These are phyloP conservation scores for Castanea crenata DNA, from an alignment of 306 rosid species.

Conservation along the genomic window DNA sequence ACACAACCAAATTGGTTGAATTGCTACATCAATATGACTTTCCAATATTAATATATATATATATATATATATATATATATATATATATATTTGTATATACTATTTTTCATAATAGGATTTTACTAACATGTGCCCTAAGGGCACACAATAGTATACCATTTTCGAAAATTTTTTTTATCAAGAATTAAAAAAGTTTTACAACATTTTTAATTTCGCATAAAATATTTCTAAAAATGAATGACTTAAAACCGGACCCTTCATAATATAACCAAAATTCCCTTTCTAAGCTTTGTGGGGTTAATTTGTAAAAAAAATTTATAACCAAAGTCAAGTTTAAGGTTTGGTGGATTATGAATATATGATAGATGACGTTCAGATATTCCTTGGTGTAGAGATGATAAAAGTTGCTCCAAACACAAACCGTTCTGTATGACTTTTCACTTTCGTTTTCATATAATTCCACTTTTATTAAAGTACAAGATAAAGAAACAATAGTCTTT, in stretches of 20 bases:
- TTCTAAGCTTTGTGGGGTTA: not conserved
- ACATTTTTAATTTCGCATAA: too few species aligned
- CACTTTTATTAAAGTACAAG: slow-evolving; percentile 1
- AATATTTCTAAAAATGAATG: too few species aligned
- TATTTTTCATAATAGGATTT: too few species aligned
- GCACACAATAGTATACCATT: too few species aligned
- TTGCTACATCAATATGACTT: too few species aligned
- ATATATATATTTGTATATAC: too few species aligned
- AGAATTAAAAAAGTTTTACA: too few species aligned
- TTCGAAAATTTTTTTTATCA: too few species aligned
- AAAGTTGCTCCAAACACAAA: not conserved
- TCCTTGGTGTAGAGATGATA: not conserved
- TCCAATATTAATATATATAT: not conserved
- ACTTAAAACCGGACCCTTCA: too few species aligned
- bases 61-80: not conserved
- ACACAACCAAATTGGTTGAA: too few species aligned
- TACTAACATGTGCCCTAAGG: too few species aligned
- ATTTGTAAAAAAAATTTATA: not conserved
- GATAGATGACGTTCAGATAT: not conserved
- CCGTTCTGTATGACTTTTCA: not conserved
- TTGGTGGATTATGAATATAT: not conserved
- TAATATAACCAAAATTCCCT: not conserved
- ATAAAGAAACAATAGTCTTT: slow-evolving; percentile 23
- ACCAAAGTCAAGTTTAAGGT: not conserved
- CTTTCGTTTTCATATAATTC: slow-evolving; percentile 10